phyloP scores from a whole-genome alignment of 2,329 filamentous ascomycete species.

The Zopfia rhizophila region DNA sequence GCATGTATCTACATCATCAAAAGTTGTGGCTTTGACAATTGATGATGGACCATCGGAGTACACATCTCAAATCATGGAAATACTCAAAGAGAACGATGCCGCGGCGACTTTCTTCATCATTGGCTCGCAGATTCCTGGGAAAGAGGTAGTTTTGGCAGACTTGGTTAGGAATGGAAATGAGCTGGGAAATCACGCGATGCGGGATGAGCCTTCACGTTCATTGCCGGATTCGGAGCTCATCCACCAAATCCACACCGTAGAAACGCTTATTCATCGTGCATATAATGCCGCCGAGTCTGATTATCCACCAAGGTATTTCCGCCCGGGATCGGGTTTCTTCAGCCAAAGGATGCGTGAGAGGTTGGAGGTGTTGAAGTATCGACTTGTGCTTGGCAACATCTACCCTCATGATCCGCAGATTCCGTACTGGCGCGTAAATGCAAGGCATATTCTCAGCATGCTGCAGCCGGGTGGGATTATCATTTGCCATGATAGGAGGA shows the following conservation, averaged over 20 bases:
- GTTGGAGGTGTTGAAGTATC: slow-evolving; percentile 71
- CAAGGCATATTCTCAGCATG: slow-evolving; percentile 83
- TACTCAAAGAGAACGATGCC: slow-evolving; percentile 72
- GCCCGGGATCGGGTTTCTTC: slow-evolving; percentile 88
- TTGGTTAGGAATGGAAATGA: slow-evolving; percentile 65
- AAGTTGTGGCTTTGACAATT: slow-evolving; percentile 83
- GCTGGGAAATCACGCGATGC: slow-evolving; percentile 89
- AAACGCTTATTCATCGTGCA: slow-evolving; percentile 66
- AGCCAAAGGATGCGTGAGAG: slow-evolving; percentile 73
- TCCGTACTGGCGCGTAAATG: slow-evolving; percentile 73
- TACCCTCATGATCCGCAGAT: slow-evolving; percentile 96
- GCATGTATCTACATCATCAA: slow-evolving; percentile 69
- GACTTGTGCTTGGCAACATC: slow-evolving; percentile 81
- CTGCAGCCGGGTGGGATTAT: slow-evolving; percentile 79
- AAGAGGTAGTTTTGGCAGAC: slow-evolving; percentile 60
- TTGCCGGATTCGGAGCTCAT: slow-evolving; percentile 69
- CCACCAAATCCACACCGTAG: slow-evolving; percentile 72
- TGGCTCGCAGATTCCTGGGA: slow-evolving; percentile 74
- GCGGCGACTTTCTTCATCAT: slow-evolving; percentile 91
- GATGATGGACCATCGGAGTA: slow-evolving; percentile 84
- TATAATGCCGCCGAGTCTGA: slow-evolving; percentile 57
- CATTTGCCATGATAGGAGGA: slow-evolving; percentile 84
- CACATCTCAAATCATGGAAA: slow-evolving; percentile 74
- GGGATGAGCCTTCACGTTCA: slow-evolving; percentile 77
- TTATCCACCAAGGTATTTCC: slow-evolving; percentile 74